Evolutionary conservation across 768 basidiomycete genomes (phyloP), one percentile per base, ranked within the genome.

Genomic region (Paxillus involutus): DNA sequence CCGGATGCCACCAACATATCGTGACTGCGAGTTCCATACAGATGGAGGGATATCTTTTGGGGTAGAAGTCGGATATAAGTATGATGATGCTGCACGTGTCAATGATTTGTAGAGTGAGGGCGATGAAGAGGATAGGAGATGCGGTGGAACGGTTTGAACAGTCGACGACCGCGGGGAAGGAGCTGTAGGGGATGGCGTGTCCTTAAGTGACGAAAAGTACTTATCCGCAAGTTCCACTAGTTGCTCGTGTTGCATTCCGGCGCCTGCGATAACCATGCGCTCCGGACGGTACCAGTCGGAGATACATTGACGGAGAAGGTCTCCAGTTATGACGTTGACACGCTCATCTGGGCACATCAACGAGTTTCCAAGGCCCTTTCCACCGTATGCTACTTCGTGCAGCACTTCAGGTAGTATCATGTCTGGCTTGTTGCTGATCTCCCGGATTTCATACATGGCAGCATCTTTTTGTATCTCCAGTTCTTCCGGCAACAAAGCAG

Each of bases 241-340:
- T 57, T 93, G 80, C 59, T 91, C 84, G 65, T 98, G 97, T 10
- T 78, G 81, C 82, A 99, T 88, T 10, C 97, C 97, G 0, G 92
- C 89, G 11, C 93, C 95, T 6, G 96, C 94, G 52, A 98, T 80
- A 39, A 98, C 95, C 83, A 99, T 97, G 50, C 91, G 77, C 65
- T 98, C 96, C 0, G 97, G 96, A 47, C 83, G 77, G 69, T 93
- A 98, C 94, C 94, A 97, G 39, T 86, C 81, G 51, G 75, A 73
- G 76, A 89, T 84, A 56, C 78, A 88, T 6, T 77, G 73, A 46
- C 81, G 77, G 53, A 98, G 77, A 21, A 82, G 72, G 41, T 77
- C 69, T 29, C 77, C 76, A 56, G 88, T 84, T 48, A 98, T 84
- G 45, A 71, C 58, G 47, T 83, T 75, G 64, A 97, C 82, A 40